phyloP scores from a whole-genome alignment of 345 rosid species.

The Linum lewisii region DNA sequence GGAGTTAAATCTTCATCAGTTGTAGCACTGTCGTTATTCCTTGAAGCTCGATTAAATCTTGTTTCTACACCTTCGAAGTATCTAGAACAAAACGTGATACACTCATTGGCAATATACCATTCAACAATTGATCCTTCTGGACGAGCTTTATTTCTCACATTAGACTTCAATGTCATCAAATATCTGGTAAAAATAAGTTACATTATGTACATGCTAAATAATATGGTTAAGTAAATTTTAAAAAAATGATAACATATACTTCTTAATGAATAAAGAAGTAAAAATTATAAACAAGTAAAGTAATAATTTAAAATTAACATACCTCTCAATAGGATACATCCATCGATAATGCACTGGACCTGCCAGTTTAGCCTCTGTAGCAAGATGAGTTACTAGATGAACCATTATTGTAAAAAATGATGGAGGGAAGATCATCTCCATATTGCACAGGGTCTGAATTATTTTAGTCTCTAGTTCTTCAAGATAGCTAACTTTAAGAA shows the following conservation, averaged over 20 bases:
- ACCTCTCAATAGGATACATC: constrained; percentile 13
- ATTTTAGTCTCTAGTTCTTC: background rate
- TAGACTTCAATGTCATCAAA: background rate
- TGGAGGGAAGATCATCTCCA: constrained; percentile 1
- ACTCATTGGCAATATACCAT: background rate
- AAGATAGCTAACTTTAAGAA: background rate
- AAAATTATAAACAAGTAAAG: too few species aligned
- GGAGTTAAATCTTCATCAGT: background rate
- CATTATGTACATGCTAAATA: too few species aligned
- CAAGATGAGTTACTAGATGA: background rate
- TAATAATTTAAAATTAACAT: too few species aligned
- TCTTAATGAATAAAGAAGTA: too few species aligned
- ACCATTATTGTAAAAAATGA: background rate
- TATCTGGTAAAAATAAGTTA: background rate
- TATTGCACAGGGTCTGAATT: background rate
- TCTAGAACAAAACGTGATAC: background rate
- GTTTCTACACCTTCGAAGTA: background rate
- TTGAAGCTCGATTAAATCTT: background rate
- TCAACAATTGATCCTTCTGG: background rate
- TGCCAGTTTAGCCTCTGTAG: background rate
- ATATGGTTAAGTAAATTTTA: too few species aligned
- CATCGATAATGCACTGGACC: constrained; percentile 5
- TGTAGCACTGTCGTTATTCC: background rate
- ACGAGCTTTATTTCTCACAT: background rate
- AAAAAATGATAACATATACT: too few species aligned